A percentile compares a stretch with the other conserved stretches of the same genome.
These are phyloP conservation scores for Heterobasidion parviporum DNA, from an alignment of 1,284 basidiomycete species.

Conservation along the genomic window DNA sequence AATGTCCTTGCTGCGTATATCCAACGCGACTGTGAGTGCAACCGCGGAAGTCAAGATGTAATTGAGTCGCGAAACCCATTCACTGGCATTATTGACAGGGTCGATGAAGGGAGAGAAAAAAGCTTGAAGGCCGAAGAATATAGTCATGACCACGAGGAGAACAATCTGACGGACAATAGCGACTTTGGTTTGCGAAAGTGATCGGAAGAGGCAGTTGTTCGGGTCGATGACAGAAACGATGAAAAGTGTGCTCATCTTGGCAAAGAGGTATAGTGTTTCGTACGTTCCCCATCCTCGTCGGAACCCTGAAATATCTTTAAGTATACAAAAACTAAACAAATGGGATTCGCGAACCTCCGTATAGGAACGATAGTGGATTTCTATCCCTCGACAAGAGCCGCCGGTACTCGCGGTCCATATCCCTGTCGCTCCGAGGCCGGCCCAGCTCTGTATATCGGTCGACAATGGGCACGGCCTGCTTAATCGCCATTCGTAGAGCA, in stretches of 20 bases:
- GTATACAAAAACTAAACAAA: constrained; percentile 2
- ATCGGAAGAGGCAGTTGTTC: constrained; percentile 70
- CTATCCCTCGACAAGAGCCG: constrained; percentile 56
- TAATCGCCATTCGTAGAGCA: constrained; percentile 49
- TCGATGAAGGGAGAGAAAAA: constrained; percentile 60
- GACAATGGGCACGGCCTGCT: constrained; percentile 52
- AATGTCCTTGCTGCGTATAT: constrained; percentile 45
- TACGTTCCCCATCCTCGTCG: constrained; percentile 63
- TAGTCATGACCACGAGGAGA: constrained; percentile 50
- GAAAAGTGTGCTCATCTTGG: constrained; percentile 64
- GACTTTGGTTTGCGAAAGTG: constrained; percentile 39
- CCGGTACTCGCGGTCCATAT: constrained; percentile 71
- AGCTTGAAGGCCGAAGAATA: constrained; percentile 59
- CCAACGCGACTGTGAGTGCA: constrained; percentile 49
- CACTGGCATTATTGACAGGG: constrained; percentile 69
- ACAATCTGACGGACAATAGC: constrained; percentile 56
- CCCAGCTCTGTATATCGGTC: constrained; percentile 71
- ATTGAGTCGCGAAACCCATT: constrained; percentile 66
- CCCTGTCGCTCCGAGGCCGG: constrained; percentile 40
- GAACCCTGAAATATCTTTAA: constrained; percentile 38
- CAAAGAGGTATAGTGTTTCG: constrained; percentile 52
- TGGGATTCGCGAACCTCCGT: constrained; percentile 47
- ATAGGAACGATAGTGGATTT: constrained; percentile 68
- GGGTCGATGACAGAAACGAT: constrained; percentile 61
- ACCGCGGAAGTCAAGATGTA: constrained; percentile 60